A percentile compares a stretch with the other conserved stretches of the same genome.
Conservation (phyloP, 108 stramenopile species). For the Cylindrotheca closterium region DNA sequence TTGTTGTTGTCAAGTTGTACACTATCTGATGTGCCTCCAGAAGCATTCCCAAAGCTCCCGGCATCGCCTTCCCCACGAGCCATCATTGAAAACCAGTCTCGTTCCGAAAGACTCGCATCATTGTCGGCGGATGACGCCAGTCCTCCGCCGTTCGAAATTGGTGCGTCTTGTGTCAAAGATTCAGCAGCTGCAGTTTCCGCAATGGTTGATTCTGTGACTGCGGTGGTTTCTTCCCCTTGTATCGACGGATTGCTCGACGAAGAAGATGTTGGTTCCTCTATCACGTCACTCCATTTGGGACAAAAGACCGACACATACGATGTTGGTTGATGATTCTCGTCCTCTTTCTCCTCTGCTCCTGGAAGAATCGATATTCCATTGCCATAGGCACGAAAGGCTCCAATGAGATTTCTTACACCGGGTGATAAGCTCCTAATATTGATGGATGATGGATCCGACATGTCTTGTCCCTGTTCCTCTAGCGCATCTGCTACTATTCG, state of each 20-base stretch:
- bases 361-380: conserved; percentile 45
- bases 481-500: conserved; percentile 27
- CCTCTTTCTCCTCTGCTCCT: conserved; percentile 11
- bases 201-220: neutral
- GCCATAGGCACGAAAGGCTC: conserved; percentile 73
- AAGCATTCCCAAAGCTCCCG: neutral
- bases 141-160: neutral
- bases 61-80: conserved; percentile 45
- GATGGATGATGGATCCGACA: conserved; percentile 17
- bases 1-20: neutral
- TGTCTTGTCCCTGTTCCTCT: conserved; percentile 8
- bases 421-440: conserved; percentile 37
- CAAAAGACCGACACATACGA: conserved; percentile 26
- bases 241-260: neutral
- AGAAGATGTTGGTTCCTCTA: neutral
- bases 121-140: neutral
- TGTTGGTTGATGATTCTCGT: conserved; percentile 12
- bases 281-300: conserved; percentile 35
- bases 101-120: conserved; percentile 25
- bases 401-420: conserved; percentile 64
- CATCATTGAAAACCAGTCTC: conserved; percentile 58
- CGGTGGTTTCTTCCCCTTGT: neutral
- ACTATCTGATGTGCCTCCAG: neutral
- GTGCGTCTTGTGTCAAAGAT: neutral
- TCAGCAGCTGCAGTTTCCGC: neutral